Percentiles rank a stretch among this genome's conserved stretches.
These are phyloP conservation scores for Umbelopsis sp. DNA, from an alignment of 371 early-diverging fungal species.

Conservation along the genomic window DNA sequence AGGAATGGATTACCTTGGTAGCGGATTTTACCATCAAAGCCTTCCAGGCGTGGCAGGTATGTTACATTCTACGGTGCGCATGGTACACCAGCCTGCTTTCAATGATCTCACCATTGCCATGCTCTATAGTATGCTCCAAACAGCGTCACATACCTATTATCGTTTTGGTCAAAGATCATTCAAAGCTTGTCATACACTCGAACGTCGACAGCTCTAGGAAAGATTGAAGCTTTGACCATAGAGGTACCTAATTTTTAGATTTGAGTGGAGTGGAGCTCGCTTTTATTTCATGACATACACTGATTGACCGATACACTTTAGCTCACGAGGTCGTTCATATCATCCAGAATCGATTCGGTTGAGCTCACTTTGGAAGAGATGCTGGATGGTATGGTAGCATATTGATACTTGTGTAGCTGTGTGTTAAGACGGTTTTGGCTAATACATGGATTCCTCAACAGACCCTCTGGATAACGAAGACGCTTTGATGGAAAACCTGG, in stretches of 20 bases:
- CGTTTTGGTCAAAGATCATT: constrained; percentile 84
- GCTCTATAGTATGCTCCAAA: constrained; percentile 73
- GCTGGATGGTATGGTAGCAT: constrained; percentile 53
- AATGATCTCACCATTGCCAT: too few species aligned
- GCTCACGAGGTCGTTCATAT: constrained; percentile 57
- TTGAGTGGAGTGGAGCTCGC: constrained; percentile 1
- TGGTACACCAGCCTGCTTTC: too few species aligned
- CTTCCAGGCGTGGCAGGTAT: constrained; percentile 77
- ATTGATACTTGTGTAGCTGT: neutral
- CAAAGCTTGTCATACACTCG: constrained; percentile 61
- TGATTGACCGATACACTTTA: constrained; percentile 24
- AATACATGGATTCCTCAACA: constrained; percentile 21
- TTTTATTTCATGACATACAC: neutral
- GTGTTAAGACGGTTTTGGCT: neutral
- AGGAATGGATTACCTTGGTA: constrained; percentile 74
- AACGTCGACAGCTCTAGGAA: constrained; percentile 38
- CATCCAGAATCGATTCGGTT: constrained; percentile 62
- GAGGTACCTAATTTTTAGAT: neutral
- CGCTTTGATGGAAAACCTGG: constrained; percentile 67
- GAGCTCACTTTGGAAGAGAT: constrained; percentile 62
- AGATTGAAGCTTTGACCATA: constrained; percentile 18
- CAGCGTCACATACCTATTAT: constrained; percentile 76
- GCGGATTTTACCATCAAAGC: constrained; percentile 78
- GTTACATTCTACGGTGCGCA: neutral
- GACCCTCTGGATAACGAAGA: constrained; percentile 82